A percentile compares a stretch with the other conserved stretches of the same genome.
phyloP scores from a whole-genome alignment of 345 rosid species.

The Boechera stricta region DNA sequence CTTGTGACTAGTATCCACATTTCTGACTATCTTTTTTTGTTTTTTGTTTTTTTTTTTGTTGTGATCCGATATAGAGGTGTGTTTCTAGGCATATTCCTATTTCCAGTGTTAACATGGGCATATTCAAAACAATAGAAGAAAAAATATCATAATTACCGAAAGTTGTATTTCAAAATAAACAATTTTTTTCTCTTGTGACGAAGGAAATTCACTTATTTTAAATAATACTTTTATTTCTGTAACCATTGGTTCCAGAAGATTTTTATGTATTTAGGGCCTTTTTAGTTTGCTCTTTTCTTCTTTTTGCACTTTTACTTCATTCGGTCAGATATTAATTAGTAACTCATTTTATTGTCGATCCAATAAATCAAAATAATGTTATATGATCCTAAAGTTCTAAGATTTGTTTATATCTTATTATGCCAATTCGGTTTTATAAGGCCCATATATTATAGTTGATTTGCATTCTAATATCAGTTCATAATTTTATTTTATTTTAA shows the following conservation, averaged over 20 bases:
- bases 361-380: not conserved
- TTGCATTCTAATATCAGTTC: not conserved
- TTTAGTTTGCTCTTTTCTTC: not conserved
- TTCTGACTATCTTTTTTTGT: not conserved
- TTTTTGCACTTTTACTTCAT: not conserved
- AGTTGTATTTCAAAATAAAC: not conserved
- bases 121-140: conserved; percentile 3
- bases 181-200: not conserved
- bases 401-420: not conserved
- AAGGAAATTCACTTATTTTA: not conserved
- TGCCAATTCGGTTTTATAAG: not conserved
- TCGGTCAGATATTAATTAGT: not conserved
- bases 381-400: not conserved
- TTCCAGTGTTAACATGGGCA: conserved; percentile 14
- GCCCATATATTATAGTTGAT: not conserved
- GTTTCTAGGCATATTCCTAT: conserved; percentile 7
- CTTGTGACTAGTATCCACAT: not conserved
- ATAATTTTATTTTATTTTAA: not conserved
- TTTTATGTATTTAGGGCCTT: not conserved
- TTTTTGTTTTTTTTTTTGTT: not conserved
- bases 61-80: conserved; percentile 7
- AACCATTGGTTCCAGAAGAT: not conserved
- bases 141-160: not conserved
- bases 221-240: not conserved
- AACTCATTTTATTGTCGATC: not conserved